Percentiles rank a stretch among this genome's conserved stretches.
These are phyloP conservation scores for Wallacemonas sp. DNA, from an alignment of 208 protist species.

Conservation along the genomic window DNA sequence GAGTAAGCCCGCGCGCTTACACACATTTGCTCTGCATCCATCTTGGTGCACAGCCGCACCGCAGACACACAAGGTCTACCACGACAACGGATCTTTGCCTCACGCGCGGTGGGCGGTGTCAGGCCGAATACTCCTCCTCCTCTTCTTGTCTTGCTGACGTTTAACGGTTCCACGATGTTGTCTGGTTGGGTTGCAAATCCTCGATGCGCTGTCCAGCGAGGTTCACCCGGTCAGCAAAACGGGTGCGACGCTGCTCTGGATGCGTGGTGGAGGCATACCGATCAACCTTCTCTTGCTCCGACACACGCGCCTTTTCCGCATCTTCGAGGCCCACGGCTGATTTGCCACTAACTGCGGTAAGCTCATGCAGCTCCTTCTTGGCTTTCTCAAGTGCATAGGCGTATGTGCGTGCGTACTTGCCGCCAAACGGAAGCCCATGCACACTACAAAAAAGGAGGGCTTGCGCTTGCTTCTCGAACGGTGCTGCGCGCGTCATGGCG, in stretches of 20 bases:
- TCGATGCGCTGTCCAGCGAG: conserved; percentile 50
- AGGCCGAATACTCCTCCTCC: not conserved
- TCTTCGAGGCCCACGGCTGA: conserved; percentile 35
- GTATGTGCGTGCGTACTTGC: conserved; percentile 87
- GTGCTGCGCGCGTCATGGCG: conserved; percentile 49
- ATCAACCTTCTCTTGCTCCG: conserved; percentile 52
- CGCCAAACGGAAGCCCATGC: conserved; percentile 64
- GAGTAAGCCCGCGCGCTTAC: too few relatives aligned
- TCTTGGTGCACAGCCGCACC: too few relatives aligned
- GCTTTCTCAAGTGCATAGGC: conserved; percentile 77
- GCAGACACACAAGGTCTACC: too few relatives aligned
- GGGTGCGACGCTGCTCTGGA: conserved; percentile 81
- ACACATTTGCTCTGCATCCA: too few relatives aligned
- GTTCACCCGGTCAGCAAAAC: conserved; percentile 46
- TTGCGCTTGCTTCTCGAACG: conserved; percentile 69
- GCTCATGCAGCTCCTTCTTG: conserved; percentile 56
- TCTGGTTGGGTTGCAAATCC: conserved; percentile 61
- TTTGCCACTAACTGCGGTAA: conserved; percentile 26
- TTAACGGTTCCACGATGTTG: conserved; percentile 56
- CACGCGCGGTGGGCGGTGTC: too few relatives aligned
- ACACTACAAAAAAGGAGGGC: conserved; percentile 65
- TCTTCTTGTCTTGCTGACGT: not conserved
- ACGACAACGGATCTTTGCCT: too few relatives aligned
- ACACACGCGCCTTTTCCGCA: conserved; percentile 42
- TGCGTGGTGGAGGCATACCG: conserved; percentile 85